Evolutionary conservation across 148 eudicot species (phyloP).

Genomic region (Arbutus unedo): DNA sequence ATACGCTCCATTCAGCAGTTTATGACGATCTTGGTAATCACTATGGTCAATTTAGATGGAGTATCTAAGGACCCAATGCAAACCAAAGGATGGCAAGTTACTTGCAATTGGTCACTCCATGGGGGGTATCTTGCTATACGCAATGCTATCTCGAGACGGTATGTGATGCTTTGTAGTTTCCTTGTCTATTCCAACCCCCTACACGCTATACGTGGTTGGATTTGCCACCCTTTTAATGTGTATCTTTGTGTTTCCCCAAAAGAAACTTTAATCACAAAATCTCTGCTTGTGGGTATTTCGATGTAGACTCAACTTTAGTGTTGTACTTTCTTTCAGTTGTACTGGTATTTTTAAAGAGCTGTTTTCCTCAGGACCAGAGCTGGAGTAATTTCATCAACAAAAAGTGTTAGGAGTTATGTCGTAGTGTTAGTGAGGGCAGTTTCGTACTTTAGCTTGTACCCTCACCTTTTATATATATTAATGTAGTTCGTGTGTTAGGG

Average conservation of each 20-base stretch:
- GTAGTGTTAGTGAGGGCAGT: too few species aligned
- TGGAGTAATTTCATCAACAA: not conserved
- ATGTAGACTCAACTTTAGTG: not conserved
- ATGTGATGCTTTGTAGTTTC: conserved; percentile 16
- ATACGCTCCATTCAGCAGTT: not conserved
- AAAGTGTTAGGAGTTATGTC: too few species aligned
- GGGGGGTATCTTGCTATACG: conserved; percentile 96
- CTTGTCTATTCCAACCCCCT: not conserved
- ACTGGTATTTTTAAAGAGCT: not conserved
- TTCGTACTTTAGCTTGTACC: too few species aligned
- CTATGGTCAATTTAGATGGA: conserved; percentile 54
- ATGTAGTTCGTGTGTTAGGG: too few species aligned
- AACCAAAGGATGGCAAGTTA: conserved; percentile 80
- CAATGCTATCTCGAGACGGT: conserved; percentile 77
- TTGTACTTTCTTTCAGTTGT: not conserved
- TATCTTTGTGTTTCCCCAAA: not conserved
- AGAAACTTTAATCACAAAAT: not conserved
- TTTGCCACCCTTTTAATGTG: not conserved
- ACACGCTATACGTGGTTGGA: not conserved
- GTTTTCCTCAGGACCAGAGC: not conserved
- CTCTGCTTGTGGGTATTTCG: not conserved
- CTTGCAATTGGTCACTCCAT: conserved; percentile 98
- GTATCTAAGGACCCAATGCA: conserved; percentile 63
- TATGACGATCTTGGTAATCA: not conserved
- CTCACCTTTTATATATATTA: too few species aligned